Conservation (phyloP, 2,329 filamentous ascomycete genomes). For the Alternaria infectoria region DNA sequence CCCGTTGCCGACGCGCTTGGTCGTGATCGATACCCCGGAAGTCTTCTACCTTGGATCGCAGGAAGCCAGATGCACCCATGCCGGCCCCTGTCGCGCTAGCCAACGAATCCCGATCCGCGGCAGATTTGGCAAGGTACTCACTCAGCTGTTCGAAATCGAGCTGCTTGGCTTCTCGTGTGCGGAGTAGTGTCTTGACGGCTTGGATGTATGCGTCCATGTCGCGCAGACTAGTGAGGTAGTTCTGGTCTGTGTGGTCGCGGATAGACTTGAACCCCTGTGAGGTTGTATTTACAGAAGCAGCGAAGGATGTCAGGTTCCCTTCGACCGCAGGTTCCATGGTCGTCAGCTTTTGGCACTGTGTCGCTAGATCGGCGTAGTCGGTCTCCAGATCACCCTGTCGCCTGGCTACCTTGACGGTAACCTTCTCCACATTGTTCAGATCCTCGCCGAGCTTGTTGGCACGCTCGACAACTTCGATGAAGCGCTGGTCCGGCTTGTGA, state of each 20-base stretch:
- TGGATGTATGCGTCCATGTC: slow-evolving; percentile 95
- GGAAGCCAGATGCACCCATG: slow-evolving; percentile 80
- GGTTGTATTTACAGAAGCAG: slow-evolving; percentile 83
- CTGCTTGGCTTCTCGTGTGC: slow-evolving; percentile 95
- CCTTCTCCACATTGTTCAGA: slow-evolving; percentile 89
- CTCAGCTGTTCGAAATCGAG: slow-evolving; percentile 96
- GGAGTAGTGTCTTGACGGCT: slow-evolving; percentile 86
- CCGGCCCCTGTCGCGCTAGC: slow-evolving; percentile 69
- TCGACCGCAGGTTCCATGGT: slow-evolving; percentile 88
- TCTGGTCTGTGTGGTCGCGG: slow-evolving; percentile 90
- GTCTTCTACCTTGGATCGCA: slow-evolving; percentile 94
- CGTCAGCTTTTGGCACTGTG: slow-evolving; percentile 93
- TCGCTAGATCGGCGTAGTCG: slow-evolving; percentile 87
- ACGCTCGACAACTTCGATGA: slow-evolving; percentile 91
- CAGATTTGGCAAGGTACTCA: slow-evolving; percentile 92
- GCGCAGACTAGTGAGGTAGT: slow-evolving; percentile 88
- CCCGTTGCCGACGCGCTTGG: slow-evolving; percentile 82
- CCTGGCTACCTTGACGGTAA: slow-evolving; percentile 87
- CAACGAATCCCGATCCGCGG: slow-evolving; percentile 81
- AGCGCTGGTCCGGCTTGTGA: slow-evolving; percentile 91
- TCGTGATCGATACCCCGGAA: slow-evolving; percentile 97
- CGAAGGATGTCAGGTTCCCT: slow-evolving; percentile 81
- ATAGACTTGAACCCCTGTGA: slow-evolving; percentile 78
- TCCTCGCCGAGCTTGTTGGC: slow-evolving; percentile 93
- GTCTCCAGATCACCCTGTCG: slow-evolving; percentile 85